phyloP scores from a whole-genome alignment of 768 basidiomycete genomes.

The Leucocoprinus leucothites region DNA sequence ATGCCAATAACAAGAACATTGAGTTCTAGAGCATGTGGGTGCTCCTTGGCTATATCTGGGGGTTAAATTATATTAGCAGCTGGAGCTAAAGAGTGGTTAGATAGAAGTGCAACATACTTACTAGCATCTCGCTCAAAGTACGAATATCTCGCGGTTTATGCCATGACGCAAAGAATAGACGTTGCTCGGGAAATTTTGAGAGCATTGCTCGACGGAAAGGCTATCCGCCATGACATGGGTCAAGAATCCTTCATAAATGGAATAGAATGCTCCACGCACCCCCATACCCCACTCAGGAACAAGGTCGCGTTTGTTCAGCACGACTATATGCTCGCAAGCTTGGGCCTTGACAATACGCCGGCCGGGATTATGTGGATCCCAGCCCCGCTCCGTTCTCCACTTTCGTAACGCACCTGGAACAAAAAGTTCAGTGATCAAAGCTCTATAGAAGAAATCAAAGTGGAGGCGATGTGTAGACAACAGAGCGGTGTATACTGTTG shows the following conservation, averaged over 20 bases:
- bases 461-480: neutral
- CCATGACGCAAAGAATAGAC: constrained; percentile 69
- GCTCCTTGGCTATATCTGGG: constrained; percentile 67
- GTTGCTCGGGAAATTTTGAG: constrained; percentile 66
- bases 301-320: constrained; percentile 91
- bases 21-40: constrained; percentile 70
- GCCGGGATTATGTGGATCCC: constrained; percentile 40
- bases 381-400: constrained; percentile 69
- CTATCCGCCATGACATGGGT: constrained; percentile 31
- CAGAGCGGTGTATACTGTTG: neutral
- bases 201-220: constrained; percentile 75
- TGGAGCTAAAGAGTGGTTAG: constrained; percentile 9
- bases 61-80: neutral
- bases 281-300: constrained; percentile 86
- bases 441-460: constrained; percentile 12
- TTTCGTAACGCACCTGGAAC: constrained; percentile 56
- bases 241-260: constrained; percentile 8
- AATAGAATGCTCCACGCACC: constrained; percentile 40
- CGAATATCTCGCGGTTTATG: constrained; percentile 65
- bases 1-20: constrained; percentile 95
- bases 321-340: constrained; percentile 81
- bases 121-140: constrained; percentile 60
- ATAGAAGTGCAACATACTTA: constrained; percentile 55
- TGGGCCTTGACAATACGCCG: constrained; percentile 35
- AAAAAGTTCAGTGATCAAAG: constrained; percentile 13